Evolutionary conservation across 2,329 filamentous ascomycete genomes (phyloP), one percentile per base, ranked within the genome.

Genomic region (Fusarium tupiense): DNA sequence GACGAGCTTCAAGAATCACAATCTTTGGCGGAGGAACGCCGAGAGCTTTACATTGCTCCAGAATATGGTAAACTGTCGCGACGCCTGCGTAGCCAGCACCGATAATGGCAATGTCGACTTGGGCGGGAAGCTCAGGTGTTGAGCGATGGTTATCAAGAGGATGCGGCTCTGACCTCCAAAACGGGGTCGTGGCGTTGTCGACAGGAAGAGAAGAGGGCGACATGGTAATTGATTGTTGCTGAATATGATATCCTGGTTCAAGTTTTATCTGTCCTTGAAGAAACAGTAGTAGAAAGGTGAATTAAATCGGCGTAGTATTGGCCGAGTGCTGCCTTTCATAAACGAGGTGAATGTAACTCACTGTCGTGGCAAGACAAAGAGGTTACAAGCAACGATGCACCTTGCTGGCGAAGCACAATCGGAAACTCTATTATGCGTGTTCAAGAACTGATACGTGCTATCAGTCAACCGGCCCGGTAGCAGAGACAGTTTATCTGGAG

Each of bases 131-230:
- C 11, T 50, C 54, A 19, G 44, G 29, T 20, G 61, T 64, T 64
- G 61, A 64, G 9, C 56, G 61, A 12, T 64, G 31, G 1, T 61
- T 22, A 33, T 64, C 61, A 2, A 64, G 35, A 19, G 8, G 19
- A 10, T 61, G 61, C 14, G 17, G 61, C 16, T 61, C 61, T 16
- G 37, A 41, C 43, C 61, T 24, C 61, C 61, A 64, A 61, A 64
- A 64, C 4, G 61, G 24, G 22, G 43, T 61, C 1, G 61, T 64
- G 31, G 61, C 44, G 2, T 64, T 64, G 5, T 50, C 29, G 1
- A 64, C 61, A 4, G 61, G 61, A 8, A 64, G 24, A 2, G 22
- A 9, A 19, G 44, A 64, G 12, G 56, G 44, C 24, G 54, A 33
- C 61, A 64, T 64, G 10, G 29, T 31, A 6, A 2, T 6, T 19